Evolutionary conservation across 2,329 filamentous ascomycete genomes (phyloP).

Genomic region (Tolypocladium tundrense): DNA sequence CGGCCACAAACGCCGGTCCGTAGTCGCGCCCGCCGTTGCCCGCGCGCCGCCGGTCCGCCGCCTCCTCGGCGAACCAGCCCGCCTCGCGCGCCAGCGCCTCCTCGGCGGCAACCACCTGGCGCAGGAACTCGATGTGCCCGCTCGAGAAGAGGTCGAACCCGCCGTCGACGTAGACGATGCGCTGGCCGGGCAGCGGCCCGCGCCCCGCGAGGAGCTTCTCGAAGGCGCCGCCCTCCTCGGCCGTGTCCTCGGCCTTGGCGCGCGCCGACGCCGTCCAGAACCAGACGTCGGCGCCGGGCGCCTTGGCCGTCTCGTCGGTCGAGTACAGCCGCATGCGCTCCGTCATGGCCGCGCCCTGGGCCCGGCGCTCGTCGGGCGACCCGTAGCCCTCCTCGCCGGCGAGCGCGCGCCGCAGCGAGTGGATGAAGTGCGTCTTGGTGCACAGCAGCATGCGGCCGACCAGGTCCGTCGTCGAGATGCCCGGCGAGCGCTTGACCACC

Average conservation of each 20-base stretch:
- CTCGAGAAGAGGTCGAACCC: conserved; percentile 96
- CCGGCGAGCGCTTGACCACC: conserved; percentile 91
- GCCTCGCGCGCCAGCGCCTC: conserved; percentile 54
- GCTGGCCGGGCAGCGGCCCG: conserved; percentile 67
- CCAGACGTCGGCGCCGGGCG: conserved; percentile 76
- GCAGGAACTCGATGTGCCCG: conserved; percentile 91
- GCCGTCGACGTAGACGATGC: conserved; percentile 89
- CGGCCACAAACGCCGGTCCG: conserved; percentile 75
- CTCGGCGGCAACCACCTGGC: conserved; percentile 64
- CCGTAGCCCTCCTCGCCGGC: conserved; percentile 64
- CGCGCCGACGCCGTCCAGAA: conserved; percentile 57
- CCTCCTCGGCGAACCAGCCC: conserved; percentile 65
- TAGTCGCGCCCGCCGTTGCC: conserved; percentile 58
- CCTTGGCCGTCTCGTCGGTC: conserved; percentile 70
- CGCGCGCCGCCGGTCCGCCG: conserved; percentile 50
- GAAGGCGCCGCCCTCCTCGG: conserved; percentile 55
- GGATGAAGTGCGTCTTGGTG: conserved; percentile 90
- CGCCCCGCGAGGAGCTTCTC: conserved; percentile 57
- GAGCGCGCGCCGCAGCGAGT: conserved; percentile 60
- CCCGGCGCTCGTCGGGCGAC: conserved; percentile 53
- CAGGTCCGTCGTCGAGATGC: conserved; percentile 95
- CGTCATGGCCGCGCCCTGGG: conserved; percentile 57
- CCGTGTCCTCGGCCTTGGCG: conserved; percentile 30
- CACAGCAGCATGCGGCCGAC: conserved; percentile 95
- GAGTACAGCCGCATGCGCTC: conserved; percentile 78